A percentile compares a stretch with the other conserved stretches of the same genome.
Conservation (phyloP, 192 early-diverging fungal species). For the Powellomyces hirtus region DNA sequence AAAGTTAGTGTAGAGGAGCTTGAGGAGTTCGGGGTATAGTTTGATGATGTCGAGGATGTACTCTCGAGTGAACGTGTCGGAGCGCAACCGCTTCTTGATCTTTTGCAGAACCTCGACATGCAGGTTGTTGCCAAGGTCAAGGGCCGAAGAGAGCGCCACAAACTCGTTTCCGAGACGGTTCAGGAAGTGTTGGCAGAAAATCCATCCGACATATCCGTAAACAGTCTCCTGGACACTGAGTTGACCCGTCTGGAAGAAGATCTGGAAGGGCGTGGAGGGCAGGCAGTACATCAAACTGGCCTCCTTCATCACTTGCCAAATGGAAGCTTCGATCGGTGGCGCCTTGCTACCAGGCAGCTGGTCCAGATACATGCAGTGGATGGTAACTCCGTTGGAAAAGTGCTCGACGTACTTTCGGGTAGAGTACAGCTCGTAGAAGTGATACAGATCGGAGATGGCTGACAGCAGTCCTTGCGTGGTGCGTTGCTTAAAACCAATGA, state of each 20-base stretch:
- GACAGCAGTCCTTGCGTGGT: conserved; percentile 93
- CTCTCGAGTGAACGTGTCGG: conserved; percentile 97
- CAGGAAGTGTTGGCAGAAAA: conserved; percentile 98
- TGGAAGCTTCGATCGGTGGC: conserved; percentile 81
- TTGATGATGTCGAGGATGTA: conserved; percentile 96
- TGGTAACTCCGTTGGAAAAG: conserved; percentile 97
- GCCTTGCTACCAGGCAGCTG: conserved; percentile 75
- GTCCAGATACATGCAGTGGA: conserved; percentile 89
- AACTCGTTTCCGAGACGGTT: conserved; percentile 97
- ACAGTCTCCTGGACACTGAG: conserved; percentile 91
- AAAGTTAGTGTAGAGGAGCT: conserved; percentile 93
- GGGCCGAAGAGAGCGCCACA: conserved; percentile 75
- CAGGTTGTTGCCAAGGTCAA: conserved; percentile 74
- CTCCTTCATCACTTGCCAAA: conserved; percentile 95
- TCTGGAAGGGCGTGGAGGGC: conserved; percentile 91
- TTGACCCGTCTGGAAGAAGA: conserved; percentile 87
- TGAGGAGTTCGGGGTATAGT: conserved; percentile 89
- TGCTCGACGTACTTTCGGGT: conserved; percentile 99
- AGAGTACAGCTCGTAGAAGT: conserved; percentile 95
- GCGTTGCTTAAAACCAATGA: conserved; percentile 83
- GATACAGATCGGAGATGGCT: conserved; percentile 95
- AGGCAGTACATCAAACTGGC: conserved; percentile 95
- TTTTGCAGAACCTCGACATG: conserved; percentile 93
- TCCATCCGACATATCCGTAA: conserved; percentile 96
- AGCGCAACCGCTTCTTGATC: conserved; percentile 97